Percentiles rank a stretch among this genome's conserved stretches.
Evolutionary conservation across 257 asterid genomes (phyloP).

Genomic region (Salvia miltiorrhiza): DNA sequence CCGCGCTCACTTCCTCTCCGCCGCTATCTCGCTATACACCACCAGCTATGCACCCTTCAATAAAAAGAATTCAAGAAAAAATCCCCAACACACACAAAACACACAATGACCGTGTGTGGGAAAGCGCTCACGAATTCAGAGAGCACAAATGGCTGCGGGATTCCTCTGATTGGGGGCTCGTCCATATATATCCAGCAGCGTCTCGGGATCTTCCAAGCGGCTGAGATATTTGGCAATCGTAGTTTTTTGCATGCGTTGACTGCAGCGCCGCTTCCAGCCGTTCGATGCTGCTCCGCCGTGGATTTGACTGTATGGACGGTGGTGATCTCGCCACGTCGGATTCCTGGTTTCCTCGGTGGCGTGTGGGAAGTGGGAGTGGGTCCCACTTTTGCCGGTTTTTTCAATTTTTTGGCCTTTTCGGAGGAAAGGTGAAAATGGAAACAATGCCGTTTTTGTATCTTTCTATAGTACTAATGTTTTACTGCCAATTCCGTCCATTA

Average conservation of each 20-base stretch:
- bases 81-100: not conserved
- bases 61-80: not conserved
- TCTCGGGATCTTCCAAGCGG: not conserved
- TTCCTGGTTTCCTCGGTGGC: not conserved
- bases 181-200: conserved; percentile 10
- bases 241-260: not conserved
- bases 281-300: not conserved
- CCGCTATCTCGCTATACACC: not conserved
- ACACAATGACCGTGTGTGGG: not conserved
- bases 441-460: not conserved
- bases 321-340: not conserved
- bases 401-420: not conserved
- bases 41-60: not conserved
- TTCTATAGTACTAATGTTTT: no score
- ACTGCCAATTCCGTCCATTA: not conserved
- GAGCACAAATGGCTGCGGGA: conserved; percentile 8
- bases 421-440: no score
- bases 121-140: not conserved
- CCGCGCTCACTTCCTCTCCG: not conserved
- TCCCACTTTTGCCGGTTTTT: not conserved
- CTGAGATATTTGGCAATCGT: not conserved
- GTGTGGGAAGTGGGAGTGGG: not conserved
- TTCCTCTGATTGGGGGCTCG: not conserved
- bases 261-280: not conserved
- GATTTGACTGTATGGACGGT: not conserved